Percentiles rank a stretch among this genome's conserved stretches.
phyloP scores from a whole-genome alignment of 352 stramenopile species.

The Lagenidium sp. region DNA sequence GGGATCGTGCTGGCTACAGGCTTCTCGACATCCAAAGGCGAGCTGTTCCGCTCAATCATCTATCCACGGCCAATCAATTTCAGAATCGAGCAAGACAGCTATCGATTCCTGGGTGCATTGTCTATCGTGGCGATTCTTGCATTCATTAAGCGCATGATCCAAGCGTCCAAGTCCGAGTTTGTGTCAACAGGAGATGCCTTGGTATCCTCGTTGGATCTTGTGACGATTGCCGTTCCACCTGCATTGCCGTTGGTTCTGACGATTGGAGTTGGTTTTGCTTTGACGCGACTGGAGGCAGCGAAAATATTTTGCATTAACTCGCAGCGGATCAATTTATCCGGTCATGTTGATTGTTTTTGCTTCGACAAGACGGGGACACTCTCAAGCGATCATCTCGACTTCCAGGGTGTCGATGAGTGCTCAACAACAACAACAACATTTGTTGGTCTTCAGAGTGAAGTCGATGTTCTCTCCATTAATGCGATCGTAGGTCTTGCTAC shows the following conservation, averaged over 20 bases:
- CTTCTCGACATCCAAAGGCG: constrained; percentile 25
- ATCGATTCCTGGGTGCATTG: constrained; percentile 20
- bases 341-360: constrained; percentile 67
- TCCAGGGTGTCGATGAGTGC: constrained; percentile 64
- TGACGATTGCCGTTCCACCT: constrained; percentile 42
- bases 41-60: constrained; percentile 26
- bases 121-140: constrained; percentile 18
- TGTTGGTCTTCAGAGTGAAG: constrained; percentile 45
- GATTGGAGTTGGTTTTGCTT: constrained; percentile 31
- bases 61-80: constrained; percentile 17
- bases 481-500: constrained; percentile 54
- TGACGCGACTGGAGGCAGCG: constrained; percentile 17
- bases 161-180: constrained; percentile 9
- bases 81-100: constrained; percentile 23
- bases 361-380: constrained; percentile 83
- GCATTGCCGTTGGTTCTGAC: constrained; percentile 40
- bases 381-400: constrained; percentile 62
- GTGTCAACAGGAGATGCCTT: constrained; percentile 14
- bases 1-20: constrained; percentile 20
- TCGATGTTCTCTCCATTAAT: constrained; percentile 55
- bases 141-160: constrained; percentile 23
- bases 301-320: constrained; percentile 31
- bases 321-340: constrained; percentile 56
- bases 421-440: constrained; percentile 22
- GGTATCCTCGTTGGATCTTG: constrained; percentile 29